These are phyloP conservation scores for Lodderomyces pseudojiufengensis DNA, from an alignment of 1,139 yeast species.

Conservation along the genomic window DNA sequence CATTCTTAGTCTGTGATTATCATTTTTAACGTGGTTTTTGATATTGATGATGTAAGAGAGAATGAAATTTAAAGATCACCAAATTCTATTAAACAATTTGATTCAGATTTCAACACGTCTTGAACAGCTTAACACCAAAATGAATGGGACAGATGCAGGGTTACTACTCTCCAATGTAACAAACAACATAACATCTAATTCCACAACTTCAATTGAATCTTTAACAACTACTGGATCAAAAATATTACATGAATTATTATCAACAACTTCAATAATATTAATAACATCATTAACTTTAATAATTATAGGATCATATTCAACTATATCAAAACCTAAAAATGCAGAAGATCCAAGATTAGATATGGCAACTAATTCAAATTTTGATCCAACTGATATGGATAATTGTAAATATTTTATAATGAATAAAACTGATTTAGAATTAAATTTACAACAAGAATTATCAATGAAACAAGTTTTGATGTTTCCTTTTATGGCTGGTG, in stretches of 20 bases:
- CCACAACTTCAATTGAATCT: not conserved
- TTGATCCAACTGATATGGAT: slow-evolving; percentile 48
- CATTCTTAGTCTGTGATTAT: too few species aligned
- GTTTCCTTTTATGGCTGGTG: slow-evolving; percentile 41
- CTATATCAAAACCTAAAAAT: slow-evolving; percentile 41
- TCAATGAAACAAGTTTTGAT: slow-evolving; percentile 22
- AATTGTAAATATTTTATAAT: slow-evolving; percentile 13
- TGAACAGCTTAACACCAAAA: too few species aligned
- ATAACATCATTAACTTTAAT: slow-evolving; percentile 12
- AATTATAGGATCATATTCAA: slow-evolving; percentile 35
- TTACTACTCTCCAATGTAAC: not conserved
- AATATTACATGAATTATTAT: slow-evolving; percentile 1
- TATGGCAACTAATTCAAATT: slow-evolving; percentile 27
- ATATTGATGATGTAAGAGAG: too few species aligned
- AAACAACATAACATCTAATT: not conserved
- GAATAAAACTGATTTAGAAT: slow-evolving; percentile 17
- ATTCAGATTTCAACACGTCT: too few species aligned
- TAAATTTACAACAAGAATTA: slow-evolving; percentile 5
- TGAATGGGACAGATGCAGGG: too few species aligned
- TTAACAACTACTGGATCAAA: not conserved
- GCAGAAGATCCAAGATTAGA: slow-evolving; percentile 39
- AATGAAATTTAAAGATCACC: too few species aligned
- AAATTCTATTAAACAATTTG: too few species aligned
- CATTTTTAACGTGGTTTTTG: too few species aligned
- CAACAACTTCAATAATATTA: not conserved